These are phyloP conservation scores for Nothophaeocryptopus gaeumannii DNA, from an alignment of 2,329 filamentous ascomycete genomes.

Conservation along the genomic window DNA sequence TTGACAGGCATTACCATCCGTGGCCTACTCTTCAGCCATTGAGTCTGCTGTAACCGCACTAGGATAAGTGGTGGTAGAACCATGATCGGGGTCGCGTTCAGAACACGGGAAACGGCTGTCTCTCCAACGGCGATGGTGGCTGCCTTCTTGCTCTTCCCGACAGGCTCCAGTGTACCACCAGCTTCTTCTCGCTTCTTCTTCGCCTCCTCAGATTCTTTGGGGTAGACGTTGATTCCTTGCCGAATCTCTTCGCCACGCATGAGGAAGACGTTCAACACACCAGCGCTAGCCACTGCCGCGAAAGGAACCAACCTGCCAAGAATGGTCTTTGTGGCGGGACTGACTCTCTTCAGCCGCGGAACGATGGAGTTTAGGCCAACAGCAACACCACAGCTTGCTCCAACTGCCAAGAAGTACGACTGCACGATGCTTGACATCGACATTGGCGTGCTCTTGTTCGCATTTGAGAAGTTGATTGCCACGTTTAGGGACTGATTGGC, in stretches of 20 bases:
- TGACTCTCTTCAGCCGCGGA: conserved; percentile 73
- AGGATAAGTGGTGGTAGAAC: conserved; percentile 85
- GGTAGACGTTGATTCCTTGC: conserved; percentile 87
- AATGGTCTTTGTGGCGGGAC: conserved; percentile 70
- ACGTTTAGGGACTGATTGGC: conserved; percentile 98
- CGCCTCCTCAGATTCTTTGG: conserved; percentile 70
- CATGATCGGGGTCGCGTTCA: conserved; percentile 97
- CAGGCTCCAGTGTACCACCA: conserved; percentile 43
- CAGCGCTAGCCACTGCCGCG: conserved; percentile 87
- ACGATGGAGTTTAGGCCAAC: conserved; percentile 88
- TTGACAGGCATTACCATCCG: conserved; percentile 78
- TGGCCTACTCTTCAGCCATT: conserved; percentile 77
- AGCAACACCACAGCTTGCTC: conserved; percentile 89
- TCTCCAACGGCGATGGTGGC: conserved; percentile 87
- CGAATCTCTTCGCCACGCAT: conserved; percentile 97
- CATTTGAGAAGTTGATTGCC: conserved; percentile 94
- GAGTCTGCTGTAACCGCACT: conserved; percentile 76
- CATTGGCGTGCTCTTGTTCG: conserved; percentile 93
- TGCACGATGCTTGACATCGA: conserved; percentile 76
- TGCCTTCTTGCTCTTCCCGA: conserved; percentile 85
- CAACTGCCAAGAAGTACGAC: conserved; percentile 88
- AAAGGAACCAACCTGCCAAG: conserved; percentile 90
- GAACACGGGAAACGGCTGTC: conserved; percentile 84
- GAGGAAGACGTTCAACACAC: conserved; percentile 90
- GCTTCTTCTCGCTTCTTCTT: conserved; percentile 51